Percentiles rank a stretch among this genome's conserved stretches.
These are phyloP conservation scores for Persicaria tinctoria DNA, from an alignment of 148 eudicot genomes.

Conservation along the genomic window DNA sequence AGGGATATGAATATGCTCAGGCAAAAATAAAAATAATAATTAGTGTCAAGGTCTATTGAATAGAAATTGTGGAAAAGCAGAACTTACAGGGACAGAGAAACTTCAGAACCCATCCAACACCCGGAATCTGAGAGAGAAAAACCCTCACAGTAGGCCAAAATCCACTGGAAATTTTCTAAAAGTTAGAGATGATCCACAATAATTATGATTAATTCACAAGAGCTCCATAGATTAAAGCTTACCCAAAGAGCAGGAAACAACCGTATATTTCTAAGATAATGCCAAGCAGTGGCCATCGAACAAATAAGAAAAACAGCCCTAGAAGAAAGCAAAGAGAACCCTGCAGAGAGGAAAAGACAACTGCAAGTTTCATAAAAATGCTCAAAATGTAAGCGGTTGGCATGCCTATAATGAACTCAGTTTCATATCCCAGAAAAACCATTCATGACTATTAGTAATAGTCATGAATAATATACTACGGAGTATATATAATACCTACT, in stretches of 20 bases:
- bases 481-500: too few species aligned
- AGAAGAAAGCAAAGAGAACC: conserved; percentile 41
- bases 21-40: background rate
- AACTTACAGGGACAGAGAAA: conserved; percentile 35
- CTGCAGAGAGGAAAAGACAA: conserved; percentile 16
- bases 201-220: background rate
- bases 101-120: conserved; percentile 46
- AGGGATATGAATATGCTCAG: background rate
- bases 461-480: too few species aligned
- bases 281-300: conserved; percentile 56
- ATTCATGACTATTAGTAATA: background rate
- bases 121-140: conserved; percentile 51
- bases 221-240: conserved; percentile 6
- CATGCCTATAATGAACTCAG: background rate
- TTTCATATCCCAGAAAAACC: background rate
- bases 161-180: conserved; percentile 25
- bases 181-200: background rate
- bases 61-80: background rate
- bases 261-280: conserved; percentile 43
- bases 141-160: conserved; percentile 52
- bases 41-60: background rate
- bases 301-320: conserved; percentile 50
- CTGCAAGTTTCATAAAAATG: background rate
- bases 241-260: conserved; percentile 43
- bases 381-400: background rate